Evolutionary conservation across 2,329 filamentous ascomycete species (phyloP), one percentile per base, ranked within the genome.

Genomic region (Sordariomycetes sp.): DNA sequence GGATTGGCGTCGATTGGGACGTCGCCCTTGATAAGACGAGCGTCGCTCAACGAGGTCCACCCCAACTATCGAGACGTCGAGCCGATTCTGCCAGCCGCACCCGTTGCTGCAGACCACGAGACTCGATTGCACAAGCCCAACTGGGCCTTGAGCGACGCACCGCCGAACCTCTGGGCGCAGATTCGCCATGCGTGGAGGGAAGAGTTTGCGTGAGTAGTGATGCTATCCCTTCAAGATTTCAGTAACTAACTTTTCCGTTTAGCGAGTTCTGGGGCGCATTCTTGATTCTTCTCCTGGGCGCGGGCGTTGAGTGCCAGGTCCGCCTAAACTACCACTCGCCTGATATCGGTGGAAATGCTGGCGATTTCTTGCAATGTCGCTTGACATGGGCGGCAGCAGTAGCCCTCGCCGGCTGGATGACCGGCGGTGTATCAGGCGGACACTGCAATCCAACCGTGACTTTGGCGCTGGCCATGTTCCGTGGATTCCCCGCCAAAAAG

Each of bases 231-330:
- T 17, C 28, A 15, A 14, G 15, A 17, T 30, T 18, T 17, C 10
- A 10, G 20, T 10, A 12, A 21, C 30, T 32, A 21, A 32, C n/a
- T 12, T 15, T 2, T 14, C 5, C 3, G 16, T 27, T 12, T 16
- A 32, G 30, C 18, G 30, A 32, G 23, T 32, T 32, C 30, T 32
- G 30, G 30, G 30, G 30, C 3, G 23, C 30, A 8, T 32, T 32
- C 11, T 20, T 32, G 16, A 32, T 32, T 20, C 30, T 32, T 14
- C 30, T 32, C 4, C 23, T 32, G n/a, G 30, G 30, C 12, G 30
- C 30, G 9, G 30, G 30, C 21, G 30, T 32, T 20, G 30, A 32
- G 18, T 32, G 30, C 30, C 16, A 32, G 18, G 30, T 32, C 18
- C 30, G 30, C 6, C 30, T 32, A 5, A 32, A 32, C 30, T 32